Evolutionary conservation across 23 red algal genomes (phyloP).

Genomic region (Cyanidiococcus yangmingshanensis): DNA sequence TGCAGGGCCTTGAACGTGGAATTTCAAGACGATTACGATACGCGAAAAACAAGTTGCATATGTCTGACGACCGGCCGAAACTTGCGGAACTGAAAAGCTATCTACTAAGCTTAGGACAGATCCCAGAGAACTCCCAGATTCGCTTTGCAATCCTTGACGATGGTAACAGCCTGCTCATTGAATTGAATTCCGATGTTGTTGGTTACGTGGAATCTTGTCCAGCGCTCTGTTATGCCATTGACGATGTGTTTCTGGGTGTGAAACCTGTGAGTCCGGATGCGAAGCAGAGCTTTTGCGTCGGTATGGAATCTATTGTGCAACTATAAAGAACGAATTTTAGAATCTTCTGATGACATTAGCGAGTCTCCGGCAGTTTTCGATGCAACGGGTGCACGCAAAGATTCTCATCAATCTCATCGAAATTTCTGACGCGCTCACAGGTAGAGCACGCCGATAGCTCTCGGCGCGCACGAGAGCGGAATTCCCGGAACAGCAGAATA

Average conservation of each 20-base stretch:
- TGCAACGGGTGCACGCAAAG: too few relatives aligned
- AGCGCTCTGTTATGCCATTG: constrained; percentile 38
- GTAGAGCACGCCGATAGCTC: too few relatives aligned
- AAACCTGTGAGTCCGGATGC: constrained; percentile 34
- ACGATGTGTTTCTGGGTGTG: constrained; percentile 69
- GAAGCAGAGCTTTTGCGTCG: constrained; percentile 19
- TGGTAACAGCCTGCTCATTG: constrained; percentile 25
- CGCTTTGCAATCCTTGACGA: constrained; percentile 29
- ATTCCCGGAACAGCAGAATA: too few relatives aligned
- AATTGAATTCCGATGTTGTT: constrained; percentile 27
- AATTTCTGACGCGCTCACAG: too few relatives aligned
- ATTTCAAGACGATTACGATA: constrained; percentile 32
- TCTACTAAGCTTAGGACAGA: constrained; percentile 27
- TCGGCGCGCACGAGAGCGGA: too few relatives aligned
- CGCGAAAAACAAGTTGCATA: constrained; percentile 38
- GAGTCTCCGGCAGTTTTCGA: too few relatives aligned
- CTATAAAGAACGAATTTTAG: neutral
- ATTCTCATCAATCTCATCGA: too few relatives aligned
- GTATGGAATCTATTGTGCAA: constrained; percentile 5
- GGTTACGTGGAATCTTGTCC: constrained; percentile 32
- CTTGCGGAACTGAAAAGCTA: constrained; percentile 32
- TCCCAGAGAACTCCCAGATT: constrained; percentile 51
- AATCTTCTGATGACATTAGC: too few relatives aligned
- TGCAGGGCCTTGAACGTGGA: constrained; percentile 65
- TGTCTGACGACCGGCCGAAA: constrained; percentile 33